phyloP scores from a whole-genome alignment of 306 rosid genomes.

The Astragalus glycyphyllos region DNA sequence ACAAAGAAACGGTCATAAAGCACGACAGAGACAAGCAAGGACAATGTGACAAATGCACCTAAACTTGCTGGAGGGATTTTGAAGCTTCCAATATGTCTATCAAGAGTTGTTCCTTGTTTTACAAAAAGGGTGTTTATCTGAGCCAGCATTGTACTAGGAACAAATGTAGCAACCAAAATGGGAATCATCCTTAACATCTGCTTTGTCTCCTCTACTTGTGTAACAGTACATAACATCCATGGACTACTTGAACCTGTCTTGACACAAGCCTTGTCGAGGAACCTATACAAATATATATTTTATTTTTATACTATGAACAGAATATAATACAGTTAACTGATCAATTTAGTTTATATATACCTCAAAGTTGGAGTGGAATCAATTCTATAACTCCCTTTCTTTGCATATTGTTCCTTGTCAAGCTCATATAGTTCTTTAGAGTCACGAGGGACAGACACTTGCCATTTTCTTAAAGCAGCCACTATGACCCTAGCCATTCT shows the following conservation, averaged over 20 bases:
- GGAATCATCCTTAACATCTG: conserved; percentile 85
- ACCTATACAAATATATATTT: conserved; percentile 46
- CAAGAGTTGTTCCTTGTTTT: conserved; percentile 83
- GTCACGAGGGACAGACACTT: conserved; percentile 57
- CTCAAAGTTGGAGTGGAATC: conserved; percentile 64
- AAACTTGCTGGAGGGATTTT: conserved; percentile 76
- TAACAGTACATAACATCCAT: conserved; percentile 72
- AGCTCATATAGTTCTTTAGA: conserved; percentile 70
- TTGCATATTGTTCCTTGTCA: conserved; percentile 55
- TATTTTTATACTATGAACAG: too few species aligned
- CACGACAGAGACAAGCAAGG: conserved; percentile 67
- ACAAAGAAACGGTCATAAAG: conserved; percentile 74
- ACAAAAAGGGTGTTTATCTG: conserved; percentile 69
- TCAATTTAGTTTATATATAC: conserved; percentile 48
- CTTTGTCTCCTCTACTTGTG: conserved; percentile 87
- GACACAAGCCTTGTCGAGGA: conserved; percentile 73
- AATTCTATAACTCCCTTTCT: conserved; percentile 58
- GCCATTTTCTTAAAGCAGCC: conserved; percentile 63
- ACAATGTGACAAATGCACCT: conserved; percentile 68
- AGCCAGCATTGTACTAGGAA: conserved; percentile 70
- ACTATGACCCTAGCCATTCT: conserved; percentile 68
- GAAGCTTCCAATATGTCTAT: conserved; percentile 70
- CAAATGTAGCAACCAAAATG: conserved; percentile 62
- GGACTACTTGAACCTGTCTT: conserved; percentile 53
- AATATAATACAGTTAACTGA: too few species aligned